Percentiles rank a stretch among this genome's conserved stretches.
Evolutionary conservation across 306 rosid species (phyloP).

Genomic region (Lathyrus sativus): DNA sequence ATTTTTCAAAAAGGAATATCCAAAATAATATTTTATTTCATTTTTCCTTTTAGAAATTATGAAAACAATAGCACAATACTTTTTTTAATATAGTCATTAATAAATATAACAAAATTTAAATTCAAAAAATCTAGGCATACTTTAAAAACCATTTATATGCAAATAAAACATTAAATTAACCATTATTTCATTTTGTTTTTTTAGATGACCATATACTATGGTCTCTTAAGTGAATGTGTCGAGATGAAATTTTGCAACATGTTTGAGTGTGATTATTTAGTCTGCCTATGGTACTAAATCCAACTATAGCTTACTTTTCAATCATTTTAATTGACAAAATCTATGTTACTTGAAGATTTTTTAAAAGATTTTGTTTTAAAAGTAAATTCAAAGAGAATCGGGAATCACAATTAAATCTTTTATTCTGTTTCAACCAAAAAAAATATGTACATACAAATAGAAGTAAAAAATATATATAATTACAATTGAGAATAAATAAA

Average conservation of each 20-base stretch:
- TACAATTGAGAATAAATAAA: slow-evolving; percentile 35
- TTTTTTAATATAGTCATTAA: too few species aligned
- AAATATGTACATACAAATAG: slow-evolving; percentile 57
- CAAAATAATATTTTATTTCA: background rate
- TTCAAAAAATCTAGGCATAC: background rate
- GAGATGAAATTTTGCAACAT: too few species aligned
- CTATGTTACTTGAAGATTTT: too few species aligned
- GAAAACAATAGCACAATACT: background rate
- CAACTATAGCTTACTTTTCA: too few species aligned
- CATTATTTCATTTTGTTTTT: too few species aligned
- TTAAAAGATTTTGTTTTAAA: too few species aligned
- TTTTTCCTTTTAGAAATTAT: background rate
- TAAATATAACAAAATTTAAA: background rate
- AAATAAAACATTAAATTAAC: background rate
- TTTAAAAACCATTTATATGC: background rate
- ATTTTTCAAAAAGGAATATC: background rate
- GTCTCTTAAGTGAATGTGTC: too few species aligned
- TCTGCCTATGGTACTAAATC: too few species aligned
- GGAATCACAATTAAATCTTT: slow-evolving; percentile 19
- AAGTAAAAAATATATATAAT: slow-evolving; percentile 51
- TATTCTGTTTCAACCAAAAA: slow-evolving; percentile 11
- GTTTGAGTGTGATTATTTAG: too few species aligned
- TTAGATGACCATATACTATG: too few species aligned
- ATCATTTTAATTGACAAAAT: too few species aligned
- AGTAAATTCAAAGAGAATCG: too few species aligned